These are phyloP conservation scores for Alternaria burnsii DNA, from an alignment of 2,329 filamentous ascomycete genomes.

Conservation along the genomic window DNA sequence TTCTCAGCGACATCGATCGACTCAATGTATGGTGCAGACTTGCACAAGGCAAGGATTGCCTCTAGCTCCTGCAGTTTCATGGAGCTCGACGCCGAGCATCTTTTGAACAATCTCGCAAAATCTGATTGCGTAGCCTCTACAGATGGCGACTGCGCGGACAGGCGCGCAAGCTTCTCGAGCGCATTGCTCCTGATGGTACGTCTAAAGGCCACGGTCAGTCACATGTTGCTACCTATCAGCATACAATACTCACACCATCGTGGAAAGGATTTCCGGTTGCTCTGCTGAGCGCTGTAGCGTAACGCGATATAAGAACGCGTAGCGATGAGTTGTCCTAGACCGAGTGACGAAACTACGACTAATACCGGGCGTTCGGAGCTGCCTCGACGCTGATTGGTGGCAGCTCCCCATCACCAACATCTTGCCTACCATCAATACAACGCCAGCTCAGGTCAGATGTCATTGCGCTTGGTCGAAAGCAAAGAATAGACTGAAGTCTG, in stretches of 20 bases:
- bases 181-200: slow-evolving; percentile 57
- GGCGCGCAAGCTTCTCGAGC: slow-evolving; percentile 59
- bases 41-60: slow-evolving; percentile 88
- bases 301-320: slow-evolving; percentile 16
- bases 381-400: slow-evolving; percentile 19
- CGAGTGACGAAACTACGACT: slow-evolving; percentile 23
- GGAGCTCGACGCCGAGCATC: slow-evolving; percentile 38
- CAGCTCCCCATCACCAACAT: not conserved
- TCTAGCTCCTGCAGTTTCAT: slow-evolving; percentile 87
- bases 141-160: slow-evolving; percentile 54
- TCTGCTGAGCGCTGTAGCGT: slow-evolving; percentile 1
- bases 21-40: slow-evolving; percentile 80
- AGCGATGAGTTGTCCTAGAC: slow-evolving; percentile 12
- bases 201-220: slow-evolving; percentile 22
- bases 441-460: not conserved
- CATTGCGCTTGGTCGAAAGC: not conserved
- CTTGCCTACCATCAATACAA: not conserved
- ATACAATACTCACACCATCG: slow-evolving; percentile 9
- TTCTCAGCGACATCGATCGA: slow-evolving; percentile 76
- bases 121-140: slow-evolving; percentile 43
- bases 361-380: slow-evolving; percentile 21
- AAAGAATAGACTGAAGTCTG: not conserved
- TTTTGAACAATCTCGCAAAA: slow-evolving; percentile 54
- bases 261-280: not conserved
- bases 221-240: not conserved